Evolutionary conservation across 495 filamentous ascomycete genomes (phyloP).

Genomic region (Wilcoxina mikolae): DNA sequence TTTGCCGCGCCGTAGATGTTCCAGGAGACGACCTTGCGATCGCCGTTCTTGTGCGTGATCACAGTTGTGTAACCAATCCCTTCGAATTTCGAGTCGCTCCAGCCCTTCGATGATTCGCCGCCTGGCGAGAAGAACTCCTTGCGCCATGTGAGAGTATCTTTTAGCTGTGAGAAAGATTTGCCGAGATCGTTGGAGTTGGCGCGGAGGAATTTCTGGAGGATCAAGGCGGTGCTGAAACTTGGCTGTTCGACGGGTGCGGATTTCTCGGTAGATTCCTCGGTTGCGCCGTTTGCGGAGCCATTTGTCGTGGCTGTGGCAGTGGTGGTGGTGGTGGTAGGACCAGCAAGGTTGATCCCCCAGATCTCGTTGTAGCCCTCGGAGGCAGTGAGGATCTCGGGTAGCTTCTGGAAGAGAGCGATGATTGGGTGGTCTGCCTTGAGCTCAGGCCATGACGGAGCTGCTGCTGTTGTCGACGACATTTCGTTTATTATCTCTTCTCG

Average conservation of each 20-base stretch:
- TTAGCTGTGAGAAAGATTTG: conserved; percentile 59
- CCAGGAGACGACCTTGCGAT: conserved; percentile 48
- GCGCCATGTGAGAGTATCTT: conserved; percentile 65
- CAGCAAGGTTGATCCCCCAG: conserved; percentile 3
- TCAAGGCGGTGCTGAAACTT: conserved; percentile 58
- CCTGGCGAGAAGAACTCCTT: conserved; percentile 33
- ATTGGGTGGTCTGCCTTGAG: conserved; percentile 7
- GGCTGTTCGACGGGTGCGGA: conserved; percentile 29
- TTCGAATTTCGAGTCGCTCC: conserved; percentile 43
- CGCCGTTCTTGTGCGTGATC: conserved; percentile 15
- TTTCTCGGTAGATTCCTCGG: neutral
- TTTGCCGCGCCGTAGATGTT: conserved; percentile 77
- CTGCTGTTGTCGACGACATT: neutral
- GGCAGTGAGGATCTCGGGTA: conserved; percentile 5
- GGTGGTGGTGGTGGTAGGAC: neutral
- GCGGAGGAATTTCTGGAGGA: conserved; percentile 81
- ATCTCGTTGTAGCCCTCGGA: conserved; percentile 8
- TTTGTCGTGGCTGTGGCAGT: neutral
- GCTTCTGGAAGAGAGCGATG: conserved; percentile 2
- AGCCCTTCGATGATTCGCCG: conserved; percentile 33
- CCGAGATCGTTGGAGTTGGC: conserved; percentile 64
- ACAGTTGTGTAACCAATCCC: conserved; percentile 41
- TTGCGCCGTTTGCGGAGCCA: neutral
- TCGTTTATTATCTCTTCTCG: no score
- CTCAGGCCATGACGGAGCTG: neutral